Conservation (phyloP, 345 rosid genomes). For the Eucalyptus cloeziana region DNA sequence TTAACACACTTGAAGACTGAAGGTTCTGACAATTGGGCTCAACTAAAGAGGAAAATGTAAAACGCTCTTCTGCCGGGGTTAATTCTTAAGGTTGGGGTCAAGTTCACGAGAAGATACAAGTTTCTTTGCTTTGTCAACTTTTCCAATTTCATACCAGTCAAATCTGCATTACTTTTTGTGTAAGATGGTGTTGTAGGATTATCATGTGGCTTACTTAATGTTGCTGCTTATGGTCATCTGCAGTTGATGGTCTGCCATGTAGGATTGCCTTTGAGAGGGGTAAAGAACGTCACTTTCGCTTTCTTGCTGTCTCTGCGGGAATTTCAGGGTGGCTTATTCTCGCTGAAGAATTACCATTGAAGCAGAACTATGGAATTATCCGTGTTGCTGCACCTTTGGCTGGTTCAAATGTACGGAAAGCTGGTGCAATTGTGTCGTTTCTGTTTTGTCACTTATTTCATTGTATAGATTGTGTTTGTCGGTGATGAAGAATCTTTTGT, state of each 20-base stretch:
- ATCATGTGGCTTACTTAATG: neutral
- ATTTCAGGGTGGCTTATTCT: constrained; percentile 85
- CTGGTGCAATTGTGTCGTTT: neutral
- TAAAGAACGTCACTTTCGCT: constrained; percentile 68
- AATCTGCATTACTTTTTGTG: neutral
- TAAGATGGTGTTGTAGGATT: neutral
- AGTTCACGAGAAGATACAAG: neutral
- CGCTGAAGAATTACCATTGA: constrained; percentile 60
- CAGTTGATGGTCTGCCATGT: constrained; percentile 88
- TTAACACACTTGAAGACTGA: neutral
- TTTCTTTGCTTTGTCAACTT: neutral
- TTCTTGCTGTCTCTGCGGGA: constrained; percentile 61
- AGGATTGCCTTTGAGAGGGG: constrained; percentile 95
- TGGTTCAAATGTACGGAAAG: constrained; percentile 54
- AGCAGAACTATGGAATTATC: constrained; percentile 47
- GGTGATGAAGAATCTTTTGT: neutral
- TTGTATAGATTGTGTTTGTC: neutral
- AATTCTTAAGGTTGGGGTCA: neutral
- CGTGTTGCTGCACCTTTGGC: constrained; percentile 88
- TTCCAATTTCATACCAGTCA: neutral
- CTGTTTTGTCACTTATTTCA: neutral
- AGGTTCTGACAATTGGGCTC: neutral
- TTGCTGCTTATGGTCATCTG: constrained; percentile 6
- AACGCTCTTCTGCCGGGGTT: neutral
- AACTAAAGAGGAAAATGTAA: neutral